Conservation (phyloP, 495 filamentous ascomycete genomes). For the Neurospora intermedia region DNA sequence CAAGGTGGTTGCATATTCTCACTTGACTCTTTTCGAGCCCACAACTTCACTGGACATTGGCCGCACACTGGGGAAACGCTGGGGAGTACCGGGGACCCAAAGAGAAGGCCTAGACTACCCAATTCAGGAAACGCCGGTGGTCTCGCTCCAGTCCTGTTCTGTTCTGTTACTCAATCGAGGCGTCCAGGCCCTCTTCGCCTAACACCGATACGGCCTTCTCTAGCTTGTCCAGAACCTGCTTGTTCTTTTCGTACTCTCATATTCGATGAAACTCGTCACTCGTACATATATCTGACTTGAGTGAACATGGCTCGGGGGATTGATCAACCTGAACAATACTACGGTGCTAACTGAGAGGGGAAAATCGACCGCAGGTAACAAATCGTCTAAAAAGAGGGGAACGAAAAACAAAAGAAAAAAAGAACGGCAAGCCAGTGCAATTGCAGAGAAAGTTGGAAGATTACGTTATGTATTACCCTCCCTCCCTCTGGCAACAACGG, state of each 20-base stretch:
- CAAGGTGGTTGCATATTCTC: conserved; percentile 16
- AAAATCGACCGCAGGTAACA: neutral
- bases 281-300: neutral
- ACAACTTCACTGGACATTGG: neutral
- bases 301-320: neutral
- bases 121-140: neutral
- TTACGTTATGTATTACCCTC: neutral
- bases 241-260: neutral
- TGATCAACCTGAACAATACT: neutral
- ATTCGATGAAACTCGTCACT: neutral
- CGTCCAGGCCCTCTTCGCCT: neutral
- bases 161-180: neutral
- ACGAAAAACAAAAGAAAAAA: neutral
- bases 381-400: neutral
- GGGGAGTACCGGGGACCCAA: neutral
- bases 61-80: neutral
- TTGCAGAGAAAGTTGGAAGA: neutral
- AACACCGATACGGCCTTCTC: neutral
- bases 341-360: neutral
- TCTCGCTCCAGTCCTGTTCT: neutral
- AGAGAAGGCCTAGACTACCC: neutral
- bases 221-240: neutral
- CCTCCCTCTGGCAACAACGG: neutral
- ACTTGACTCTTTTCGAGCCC: neutral
- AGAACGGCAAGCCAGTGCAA: neutral